Percentiles rank a stretch among this genome's conserved stretches.
phyloP scores from a whole-genome alignment of 2,329 filamentous ascomycete species.

The Penicillium paneum region DNA sequence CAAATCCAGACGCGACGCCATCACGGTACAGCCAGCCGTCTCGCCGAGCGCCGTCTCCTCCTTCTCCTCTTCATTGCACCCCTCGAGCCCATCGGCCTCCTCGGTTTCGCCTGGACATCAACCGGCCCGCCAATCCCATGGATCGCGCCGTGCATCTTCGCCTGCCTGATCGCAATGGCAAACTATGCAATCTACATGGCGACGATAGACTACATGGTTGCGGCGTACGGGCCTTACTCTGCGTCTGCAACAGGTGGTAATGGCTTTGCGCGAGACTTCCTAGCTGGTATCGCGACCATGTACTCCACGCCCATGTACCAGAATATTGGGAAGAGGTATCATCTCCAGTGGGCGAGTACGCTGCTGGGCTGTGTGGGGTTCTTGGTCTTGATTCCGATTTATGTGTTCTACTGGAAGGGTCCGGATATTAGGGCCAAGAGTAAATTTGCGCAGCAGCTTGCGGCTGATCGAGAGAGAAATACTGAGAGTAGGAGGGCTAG shows the following conservation, averaged over 20 bases:
- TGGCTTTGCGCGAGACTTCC: constrained; percentile 69
- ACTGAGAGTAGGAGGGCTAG: constrained; percentile 12
- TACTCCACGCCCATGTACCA: constrained; percentile 63
- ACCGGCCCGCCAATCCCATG: constrained; percentile 63
- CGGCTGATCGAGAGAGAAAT: constrained; percentile 17
- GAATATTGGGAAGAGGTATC: constrained; percentile 44
- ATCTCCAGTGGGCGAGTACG: constrained; percentile 54
- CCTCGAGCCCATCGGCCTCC: constrained; percentile 55
- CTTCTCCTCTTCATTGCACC: constrained; percentile 61
- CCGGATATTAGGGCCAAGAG: constrained; percentile 48
- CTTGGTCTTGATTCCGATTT: constrained; percentile 53
- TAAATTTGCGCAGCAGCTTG: constrained; percentile 23
- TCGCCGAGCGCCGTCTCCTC: constrained; percentile 64
- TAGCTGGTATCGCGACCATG: constrained; percentile 68
- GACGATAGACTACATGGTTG: constrained; percentile 75
- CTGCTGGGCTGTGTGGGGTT: constrained; percentile 52
- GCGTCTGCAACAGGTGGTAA: constrained; percentile 74
- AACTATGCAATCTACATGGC: constrained; percentile 75
- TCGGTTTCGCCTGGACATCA: constrained; percentile 68
- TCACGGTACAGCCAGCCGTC: constrained; percentile 46
- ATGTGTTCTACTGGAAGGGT: constrained; percentile 57
- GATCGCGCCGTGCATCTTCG: constrained; percentile 66
- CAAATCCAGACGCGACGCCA: constrained; percentile 39
- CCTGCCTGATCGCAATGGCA: constrained; percentile 65
- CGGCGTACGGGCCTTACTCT: constrained; percentile 68